phyloP scores from a whole-genome alignment of 345 rosid genomes.

The Balakata baccata region DNA sequence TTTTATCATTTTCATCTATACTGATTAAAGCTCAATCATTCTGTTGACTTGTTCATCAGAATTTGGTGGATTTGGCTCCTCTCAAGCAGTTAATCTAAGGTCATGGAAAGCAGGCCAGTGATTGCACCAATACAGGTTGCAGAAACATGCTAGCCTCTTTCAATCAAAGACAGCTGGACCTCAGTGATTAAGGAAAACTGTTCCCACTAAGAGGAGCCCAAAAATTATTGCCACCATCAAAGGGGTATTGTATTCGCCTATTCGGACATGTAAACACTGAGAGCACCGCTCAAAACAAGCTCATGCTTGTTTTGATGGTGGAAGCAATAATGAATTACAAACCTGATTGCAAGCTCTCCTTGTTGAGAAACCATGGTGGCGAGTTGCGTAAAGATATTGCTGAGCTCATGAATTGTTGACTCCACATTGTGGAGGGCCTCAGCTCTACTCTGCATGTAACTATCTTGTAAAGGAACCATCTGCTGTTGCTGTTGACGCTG shows the following conservation, averaged over 20 bases:
- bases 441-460: constrained; percentile 80
- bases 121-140: not conserved
- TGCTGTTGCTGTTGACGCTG: constrained; percentile 53
- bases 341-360: constrained; percentile 91
- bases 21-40: not conserved
- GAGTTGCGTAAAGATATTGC: constrained; percentile 71
- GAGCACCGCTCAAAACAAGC: not conserved
- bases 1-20: not conserved
- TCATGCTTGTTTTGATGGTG: constrained; percentile 6
- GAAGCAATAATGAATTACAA: constrained; percentile 2
- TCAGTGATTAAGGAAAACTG: not conserved
- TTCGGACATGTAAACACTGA: not conserved
- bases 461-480: constrained; percentile 68
- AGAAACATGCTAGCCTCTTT: constrained; percentile 7
- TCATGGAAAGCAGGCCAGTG: not conserved
- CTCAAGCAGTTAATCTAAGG: not conserved
- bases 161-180: not conserved
- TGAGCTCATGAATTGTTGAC: constrained; percentile 78
- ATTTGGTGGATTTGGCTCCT: not conserved
- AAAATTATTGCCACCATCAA: not conserved
- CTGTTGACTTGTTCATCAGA: not conserved
- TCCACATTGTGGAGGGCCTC: constrained; percentile 78
- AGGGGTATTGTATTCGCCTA: not conserved
- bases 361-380: constrained; percentile 89
- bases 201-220: not conserved